phyloP scores from a whole-genome alignment of 805 yeast species.

The Myxozyma lipomycoides region DNA sequence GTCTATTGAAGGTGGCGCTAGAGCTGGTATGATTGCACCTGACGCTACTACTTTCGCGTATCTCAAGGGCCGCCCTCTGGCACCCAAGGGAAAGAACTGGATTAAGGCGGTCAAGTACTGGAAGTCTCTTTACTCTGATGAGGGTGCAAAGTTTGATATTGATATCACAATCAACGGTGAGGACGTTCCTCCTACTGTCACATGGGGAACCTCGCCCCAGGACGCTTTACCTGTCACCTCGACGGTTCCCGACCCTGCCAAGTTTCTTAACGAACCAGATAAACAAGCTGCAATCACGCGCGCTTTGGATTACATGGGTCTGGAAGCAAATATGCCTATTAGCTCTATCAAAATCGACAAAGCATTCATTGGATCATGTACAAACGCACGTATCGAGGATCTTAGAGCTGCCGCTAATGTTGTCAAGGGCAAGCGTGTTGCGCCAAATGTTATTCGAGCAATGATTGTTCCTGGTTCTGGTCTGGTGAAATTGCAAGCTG shows the following conservation, averaged over 20 bases:
- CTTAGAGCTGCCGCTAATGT: conserved; percentile 91
- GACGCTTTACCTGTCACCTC: conserved; percentile 95
- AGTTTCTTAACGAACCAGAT: conserved; percentile 51
- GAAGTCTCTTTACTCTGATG: conserved; percentile 82
- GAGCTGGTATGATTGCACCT: conserved; percentile 99
- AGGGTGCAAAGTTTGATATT: conserved; percentile 82
- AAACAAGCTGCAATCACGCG: conserved; percentile 82
- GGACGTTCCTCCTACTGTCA: conserved; percentile 91
- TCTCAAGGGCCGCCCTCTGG: conserved; percentile 88
- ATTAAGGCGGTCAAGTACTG: conserved; percentile 90
- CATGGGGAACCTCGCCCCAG: conserved; percentile 99
- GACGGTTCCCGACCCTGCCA: conserved; percentile 83
- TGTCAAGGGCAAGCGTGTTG: conserved; percentile 84
- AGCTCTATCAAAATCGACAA: conserved; percentile 76
- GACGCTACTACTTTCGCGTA: conserved; percentile 86
- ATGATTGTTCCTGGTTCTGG: conserved; percentile 98
- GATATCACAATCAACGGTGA: conserved; percentile 76
- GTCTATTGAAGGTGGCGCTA: conserved; percentile 98
- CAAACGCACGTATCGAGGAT: conserved; percentile 96
- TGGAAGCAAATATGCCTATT: conserved; percentile 75
- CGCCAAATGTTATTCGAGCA: conserved; percentile 72
- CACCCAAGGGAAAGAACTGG: conserved; percentile 93
- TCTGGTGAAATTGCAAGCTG: conserved; percentile 88
- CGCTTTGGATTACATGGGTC: conserved; percentile 89
- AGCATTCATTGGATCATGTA: conserved; percentile 97